Evolutionary conservation across 2,329 filamentous ascomycete species (phyloP).

Genomic region (Meredithiella fracta): DNA sequence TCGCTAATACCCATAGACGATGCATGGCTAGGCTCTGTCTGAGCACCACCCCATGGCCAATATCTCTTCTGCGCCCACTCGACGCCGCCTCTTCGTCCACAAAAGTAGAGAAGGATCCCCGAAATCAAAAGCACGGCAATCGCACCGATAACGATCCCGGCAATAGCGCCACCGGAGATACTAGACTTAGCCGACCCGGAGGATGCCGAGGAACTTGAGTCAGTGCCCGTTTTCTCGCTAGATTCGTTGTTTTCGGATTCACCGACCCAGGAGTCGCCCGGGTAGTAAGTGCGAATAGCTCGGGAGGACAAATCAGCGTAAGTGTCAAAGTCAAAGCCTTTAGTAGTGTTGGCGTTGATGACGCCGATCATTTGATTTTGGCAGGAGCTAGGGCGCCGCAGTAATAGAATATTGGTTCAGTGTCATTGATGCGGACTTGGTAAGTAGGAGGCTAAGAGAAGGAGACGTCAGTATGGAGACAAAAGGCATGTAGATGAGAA

Average conservation of each 20-base stretch:
- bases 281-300: conserved; percentile 36
- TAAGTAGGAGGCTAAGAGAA: conserved; percentile 25
- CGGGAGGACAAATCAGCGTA: conserved; percentile 32
- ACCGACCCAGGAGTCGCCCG: conserved; percentile 37
- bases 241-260: conserved; percentile 22
- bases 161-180: conserved; percentile 33
- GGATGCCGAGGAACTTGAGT: conserved; percentile 14
- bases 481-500: background rate
- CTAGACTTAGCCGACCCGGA: background rate
- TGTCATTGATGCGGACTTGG: conserved; percentile 37
- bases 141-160: conserved; percentile 40
- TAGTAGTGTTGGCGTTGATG: conserved; percentile 40
- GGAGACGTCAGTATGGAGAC: background rate
- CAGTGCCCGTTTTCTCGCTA: background rate
- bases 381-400: conserved; percentile 54
- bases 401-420: conserved; percentile 49
- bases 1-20: background rate
- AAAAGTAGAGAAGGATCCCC: conserved; percentile 31
- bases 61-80: conserved; percentile 20
- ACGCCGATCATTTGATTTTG: conserved; percentile 56
- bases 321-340: conserved; percentile 25
- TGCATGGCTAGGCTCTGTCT: background rate
- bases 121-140: conserved; percentile 29
- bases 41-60: conserved; percentile 1
- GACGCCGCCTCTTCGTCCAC: conserved; percentile 26